Conservation (phyloP, 139 green algal genomes). For the Chlamydomonas incerta region DNA sequence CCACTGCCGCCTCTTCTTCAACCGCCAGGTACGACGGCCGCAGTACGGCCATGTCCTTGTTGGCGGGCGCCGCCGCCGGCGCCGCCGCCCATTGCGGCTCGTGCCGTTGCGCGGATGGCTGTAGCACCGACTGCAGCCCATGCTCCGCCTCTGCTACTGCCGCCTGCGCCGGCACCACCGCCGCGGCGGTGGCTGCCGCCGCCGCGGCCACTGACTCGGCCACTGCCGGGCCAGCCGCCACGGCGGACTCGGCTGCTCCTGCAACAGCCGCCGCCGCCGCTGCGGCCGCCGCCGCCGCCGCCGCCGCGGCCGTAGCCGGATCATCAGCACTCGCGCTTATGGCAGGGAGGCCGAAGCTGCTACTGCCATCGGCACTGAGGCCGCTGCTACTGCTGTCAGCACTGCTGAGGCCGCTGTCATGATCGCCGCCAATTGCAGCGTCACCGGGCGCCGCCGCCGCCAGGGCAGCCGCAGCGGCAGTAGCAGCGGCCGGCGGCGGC, state of each 20-base stretch:
- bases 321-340: no score
- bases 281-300: not conserved
- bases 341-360: no score
- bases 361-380: not conserved
- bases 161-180: not conserved
- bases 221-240: no score
- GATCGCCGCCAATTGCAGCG: not conserved
- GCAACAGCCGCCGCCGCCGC: no score
- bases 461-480: no score
- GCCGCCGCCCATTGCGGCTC: not conserved
- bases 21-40: not conserved
- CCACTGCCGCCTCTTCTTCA: not conserved
- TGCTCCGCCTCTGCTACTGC: not conserved
- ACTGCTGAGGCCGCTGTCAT: no score
- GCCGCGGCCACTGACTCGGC: not conserved
- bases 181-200: not conserved
- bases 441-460: not conserved
- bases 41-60: slow-evolving; percentile 5
- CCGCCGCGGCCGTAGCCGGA: not conserved
- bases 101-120: not conserved
- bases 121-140: not conserved
- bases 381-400: no score
- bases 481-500: no score
- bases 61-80: not conserved
- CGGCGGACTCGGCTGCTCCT: no score